Evolutionary conservation across 2,329 filamentous ascomycete genomes (phyloP).

Genomic region (Penicillium janthinellum): DNA sequence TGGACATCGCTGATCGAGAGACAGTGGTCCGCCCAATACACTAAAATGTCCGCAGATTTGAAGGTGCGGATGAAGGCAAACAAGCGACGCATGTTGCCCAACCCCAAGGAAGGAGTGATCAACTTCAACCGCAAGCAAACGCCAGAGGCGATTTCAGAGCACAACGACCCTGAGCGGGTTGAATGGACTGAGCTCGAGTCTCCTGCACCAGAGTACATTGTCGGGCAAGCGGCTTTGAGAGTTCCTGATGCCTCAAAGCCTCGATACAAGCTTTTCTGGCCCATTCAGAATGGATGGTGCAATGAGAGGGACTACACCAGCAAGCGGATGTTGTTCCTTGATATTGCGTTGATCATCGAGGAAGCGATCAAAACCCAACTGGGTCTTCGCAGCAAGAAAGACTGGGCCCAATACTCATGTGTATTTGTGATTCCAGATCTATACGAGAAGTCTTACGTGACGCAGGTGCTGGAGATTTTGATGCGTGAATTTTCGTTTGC

Average conservation of each 20-base stretch:
- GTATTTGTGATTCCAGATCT: constrained; percentile 97
- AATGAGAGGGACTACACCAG: constrained; percentile 87
- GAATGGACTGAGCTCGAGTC: constrained; percentile 86
- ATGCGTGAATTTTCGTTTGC: constrained; percentile 89
- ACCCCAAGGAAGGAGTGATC: constrained; percentile 91
- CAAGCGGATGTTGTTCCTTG: constrained; percentile 78
- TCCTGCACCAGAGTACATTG: constrained; percentile 74
- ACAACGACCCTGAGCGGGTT: constrained; percentile 90
- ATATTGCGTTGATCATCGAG: constrained; percentile 84
- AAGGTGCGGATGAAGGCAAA: constrained; percentile 89
- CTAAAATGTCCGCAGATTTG: constrained; percentile 80
- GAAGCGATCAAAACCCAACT: constrained; percentile 85
- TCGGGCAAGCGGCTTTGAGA: constrained; percentile 78
- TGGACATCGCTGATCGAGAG: neutral
- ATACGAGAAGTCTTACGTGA: constrained; percentile 92
- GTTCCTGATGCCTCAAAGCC: constrained; percentile 88
- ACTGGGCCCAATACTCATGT: constrained; percentile 89
- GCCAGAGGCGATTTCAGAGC: constrained; percentile 84
- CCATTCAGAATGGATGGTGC: constrained; percentile 79
- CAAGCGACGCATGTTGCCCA: constrained; percentile 93
- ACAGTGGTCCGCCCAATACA: constrained; percentile 67
- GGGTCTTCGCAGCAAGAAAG: constrained; percentile 72
- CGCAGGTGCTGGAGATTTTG: constrained; percentile 78
- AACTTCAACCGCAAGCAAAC: constrained; percentile 88
- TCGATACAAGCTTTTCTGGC: constrained; percentile 91